phyloP scores from a whole-genome alignment of 768 basidiomycete genomes.

The Boletus reticulatus region DNA sequence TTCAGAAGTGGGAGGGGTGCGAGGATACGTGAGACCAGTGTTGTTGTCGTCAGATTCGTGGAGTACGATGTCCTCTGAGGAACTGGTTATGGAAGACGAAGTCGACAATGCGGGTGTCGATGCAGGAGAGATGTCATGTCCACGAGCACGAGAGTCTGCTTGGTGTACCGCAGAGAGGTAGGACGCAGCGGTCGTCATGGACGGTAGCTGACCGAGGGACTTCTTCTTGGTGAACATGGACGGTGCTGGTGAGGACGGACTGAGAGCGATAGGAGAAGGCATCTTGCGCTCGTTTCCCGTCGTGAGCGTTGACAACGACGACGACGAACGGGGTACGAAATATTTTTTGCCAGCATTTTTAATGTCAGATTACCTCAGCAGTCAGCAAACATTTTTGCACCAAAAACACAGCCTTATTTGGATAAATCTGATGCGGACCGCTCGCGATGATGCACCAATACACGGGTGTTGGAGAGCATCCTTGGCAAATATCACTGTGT shows the following conservation, averaged over 20 bases:
- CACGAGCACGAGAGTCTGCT: constrained; percentile 67
- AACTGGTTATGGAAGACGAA: constrained; percentile 68
- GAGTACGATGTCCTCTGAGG: constrained; percentile 66
- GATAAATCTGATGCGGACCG: no score
- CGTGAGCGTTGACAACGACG: constrained; percentile 10
- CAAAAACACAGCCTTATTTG: background rate
- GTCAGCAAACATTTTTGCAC: constrained; percentile 3
- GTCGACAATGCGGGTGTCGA: constrained; percentile 73
- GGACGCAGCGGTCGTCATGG: constrained; percentile 52
- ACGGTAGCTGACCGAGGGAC: constrained; percentile 33
- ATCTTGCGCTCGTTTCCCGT: constrained; percentile 19
- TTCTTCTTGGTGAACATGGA: constrained; percentile 67
- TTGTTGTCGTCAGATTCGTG: constrained; percentile 52
- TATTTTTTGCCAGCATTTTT: constrained; percentile 18
- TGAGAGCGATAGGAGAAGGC: constrained; percentile 67
- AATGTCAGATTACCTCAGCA: constrained; percentile 26
- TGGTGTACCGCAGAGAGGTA: constrained; percentile 61
- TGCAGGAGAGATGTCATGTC: constrained; percentile 45
- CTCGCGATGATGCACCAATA: no score
- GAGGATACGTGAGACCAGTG: constrained; percentile 60
- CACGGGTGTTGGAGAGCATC: no score
- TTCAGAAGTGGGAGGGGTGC: constrained; percentile 74
- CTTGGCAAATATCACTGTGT: no score
- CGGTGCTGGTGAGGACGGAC: constrained; percentile 45
- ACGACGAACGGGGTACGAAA: constrained; percentile 8